Evolutionary conservation across 495 filamentous ascomycete genomes (phyloP), one percentile per base, ranked within the genome.

Genomic region (Poronia punctata): DNA sequence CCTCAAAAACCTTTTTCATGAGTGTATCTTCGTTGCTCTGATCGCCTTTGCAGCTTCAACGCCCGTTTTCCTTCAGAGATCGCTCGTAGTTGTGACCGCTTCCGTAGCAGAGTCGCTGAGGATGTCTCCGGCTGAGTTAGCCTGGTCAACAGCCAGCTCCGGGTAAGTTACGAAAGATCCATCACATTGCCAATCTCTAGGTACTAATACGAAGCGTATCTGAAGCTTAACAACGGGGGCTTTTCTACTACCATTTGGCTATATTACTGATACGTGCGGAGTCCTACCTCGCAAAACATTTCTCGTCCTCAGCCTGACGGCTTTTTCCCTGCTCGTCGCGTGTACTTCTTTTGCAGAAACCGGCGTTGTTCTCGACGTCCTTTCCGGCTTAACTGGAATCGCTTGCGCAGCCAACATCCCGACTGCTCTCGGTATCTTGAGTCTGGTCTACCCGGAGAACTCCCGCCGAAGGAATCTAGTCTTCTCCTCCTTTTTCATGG

Each of bases 31-130:
- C 48, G 74, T 82, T 19, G 52, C 77, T 6, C 74, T 75, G 3
- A 68, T 73, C 5, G 79, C 79, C 12, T 74, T 82, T 67, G 74
- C 78, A n/a, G 74, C 78, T n/a, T 76, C 73, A 7, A 75, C 76
- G 49, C 64, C 68, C 1, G 68, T 76, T 2, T 76, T 81, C 45
- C 65, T 75, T 8, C 65, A 65, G 22, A 77, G 79, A 1, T 65
- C 67, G 29, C 64, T 75, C 7, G 70, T 74, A 0, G 74, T 79
- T 4, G 73, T 80, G n/a, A 74, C 75, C 0, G 71, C 70, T 2
- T 67, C 70, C 16, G 75, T 81, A 41, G 75, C 70, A n/a, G 53
- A 46, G n/a, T 74, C 78, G 42, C 47, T 82, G 25, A 46, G 68
- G 12, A 82, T 82, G 79, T 70, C 71, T 22, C 70, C 67, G 8